Conservation (phyloP, 768 basidiomycete genomes). For the Exsudoporus frostii region DNA sequence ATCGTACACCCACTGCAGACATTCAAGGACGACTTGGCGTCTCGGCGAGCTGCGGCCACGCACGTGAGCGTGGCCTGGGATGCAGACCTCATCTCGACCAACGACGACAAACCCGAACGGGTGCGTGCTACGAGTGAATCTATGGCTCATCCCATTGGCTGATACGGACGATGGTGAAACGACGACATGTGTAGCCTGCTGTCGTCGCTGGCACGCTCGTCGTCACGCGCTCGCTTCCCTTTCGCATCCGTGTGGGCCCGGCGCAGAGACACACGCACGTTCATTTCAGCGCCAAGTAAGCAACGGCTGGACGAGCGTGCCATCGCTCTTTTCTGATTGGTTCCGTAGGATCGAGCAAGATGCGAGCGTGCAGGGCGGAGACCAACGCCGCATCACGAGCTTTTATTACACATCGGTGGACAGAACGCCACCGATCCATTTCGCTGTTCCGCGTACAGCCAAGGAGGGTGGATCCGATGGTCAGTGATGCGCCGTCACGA, state of each 20-base stretch:
- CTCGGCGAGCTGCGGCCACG: conserved; percentile 16
- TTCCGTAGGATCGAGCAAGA: conserved; percentile 26
- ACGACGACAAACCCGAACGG: conserved; percentile 18
- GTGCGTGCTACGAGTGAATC: conserved; percentile 10
- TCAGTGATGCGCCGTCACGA: conserved; percentile 1
- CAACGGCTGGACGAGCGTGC: background rate
- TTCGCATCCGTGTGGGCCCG: conserved; percentile 38
- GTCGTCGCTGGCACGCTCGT: conserved; percentile 41
- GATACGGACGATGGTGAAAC: background rate
- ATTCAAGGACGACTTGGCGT: conserved; percentile 27
- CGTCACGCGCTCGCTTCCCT: conserved; percentile 38
- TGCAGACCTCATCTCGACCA: conserved; percentile 29
- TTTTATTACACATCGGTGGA: conserved; percentile 35
- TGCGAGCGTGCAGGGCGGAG: conserved; percentile 12
- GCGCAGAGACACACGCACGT: conserved; percentile 35
- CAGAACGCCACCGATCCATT: conserved; percentile 32
- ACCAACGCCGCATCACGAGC: conserved; percentile 31
- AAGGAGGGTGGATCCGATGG: conserved; percentile 1
- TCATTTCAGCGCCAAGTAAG: conserved; percentile 42
- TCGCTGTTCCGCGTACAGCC: conserved; percentile 17
- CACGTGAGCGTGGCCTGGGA: conserved; percentile 35
- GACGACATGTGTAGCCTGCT: conserved; percentile 25
- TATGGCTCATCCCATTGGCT: background rate
- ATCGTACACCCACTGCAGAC: conserved; percentile 16
- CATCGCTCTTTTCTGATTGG: background rate